Base-by-base conservation (phyloP, 108 stramenopile genomes). In the Asterionellopsis glacialis region DNA sequence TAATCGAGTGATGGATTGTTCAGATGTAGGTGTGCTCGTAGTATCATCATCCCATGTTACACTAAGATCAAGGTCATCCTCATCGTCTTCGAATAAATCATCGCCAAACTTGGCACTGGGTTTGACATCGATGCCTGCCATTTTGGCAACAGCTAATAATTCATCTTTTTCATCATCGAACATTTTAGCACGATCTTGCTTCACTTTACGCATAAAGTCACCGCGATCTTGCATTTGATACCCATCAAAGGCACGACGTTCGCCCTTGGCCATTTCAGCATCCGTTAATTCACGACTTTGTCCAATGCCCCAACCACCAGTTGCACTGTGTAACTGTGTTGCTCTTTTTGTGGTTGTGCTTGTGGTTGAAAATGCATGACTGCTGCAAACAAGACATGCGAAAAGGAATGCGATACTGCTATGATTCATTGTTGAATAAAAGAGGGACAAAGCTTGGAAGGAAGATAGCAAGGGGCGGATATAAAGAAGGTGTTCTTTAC, bases 71-170 rank as follows among this genome's bases (percentile, higher is more conserved):
- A 70, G 21, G 55, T 78, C 77, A 57, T 79, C 77, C 9, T 79
- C 69, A 5, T 48, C 47, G 41, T 57, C 72, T 24, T 65, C 63
- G 22, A 68, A 26, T 9, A 68, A 16, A 23, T 51, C 67, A 9
- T 25, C 27, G 2, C 64, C 77, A 61, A 79, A 79, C 27, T 79
- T 70, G n/a, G 63, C 52, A 45, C 38, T 57, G 0, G 72, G 68
- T 45, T 79, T 79, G 22, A 74, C 65, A 22, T 67, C 57, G 43
- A 79, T 69, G 21, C 77, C 77, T 21, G 77, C 77, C 61, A 74
- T 63, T 41, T 50, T 45, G 27, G 77, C 77, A 3, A 79, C 77
- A 12, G 72, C 77, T 61, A 79, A 23, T 42, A 79, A 54, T 61
- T 79, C 77, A 22, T 64, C 68, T 45, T 73, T 45, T 48, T 69